A percentile compares a stretch with the other conserved stretches of the same genome.
phyloP scores from a whole-genome alignment of 2,329 filamentous ascomycete species.

The Hymenoscyphus albidus region DNA sequence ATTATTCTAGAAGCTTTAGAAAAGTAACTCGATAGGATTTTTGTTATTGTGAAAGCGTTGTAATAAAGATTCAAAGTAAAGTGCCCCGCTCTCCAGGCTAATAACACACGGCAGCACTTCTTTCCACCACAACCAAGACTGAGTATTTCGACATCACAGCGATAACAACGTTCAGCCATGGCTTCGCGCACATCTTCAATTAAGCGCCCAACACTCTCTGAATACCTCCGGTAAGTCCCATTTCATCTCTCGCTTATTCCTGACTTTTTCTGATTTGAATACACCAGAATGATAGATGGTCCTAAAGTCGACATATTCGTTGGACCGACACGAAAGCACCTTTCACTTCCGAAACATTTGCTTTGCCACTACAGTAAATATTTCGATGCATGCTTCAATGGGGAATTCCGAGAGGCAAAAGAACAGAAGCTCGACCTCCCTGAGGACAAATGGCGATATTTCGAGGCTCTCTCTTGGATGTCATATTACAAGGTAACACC shows the following conservation, averaged over 20 bases:
- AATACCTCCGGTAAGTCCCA: background rate
- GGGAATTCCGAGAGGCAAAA: slow-evolving; percentile 12
- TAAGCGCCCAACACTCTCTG: background rate
- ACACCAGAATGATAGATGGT: background rate
- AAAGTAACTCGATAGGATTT: no score
- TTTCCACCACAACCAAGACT: no score
- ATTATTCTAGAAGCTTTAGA: no score
- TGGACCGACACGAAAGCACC: slow-evolving; percentile 18
- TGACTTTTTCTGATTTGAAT: background rate
- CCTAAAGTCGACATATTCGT: slow-evolving; percentile 15
- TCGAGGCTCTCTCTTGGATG: slow-evolving; percentile 15
- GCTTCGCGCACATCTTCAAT: background rate
- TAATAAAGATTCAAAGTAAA: no score
- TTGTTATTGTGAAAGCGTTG: no score
- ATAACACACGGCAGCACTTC: no score
- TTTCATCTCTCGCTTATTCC: background rate
- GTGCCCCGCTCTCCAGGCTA: no score
- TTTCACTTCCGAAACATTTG: slow-evolving; percentile 16
- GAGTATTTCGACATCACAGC: background rate
- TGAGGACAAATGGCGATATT: slow-evolving; percentile 14
- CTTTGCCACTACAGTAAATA: slow-evolving; percentile 17
- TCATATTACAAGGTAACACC: slow-evolving; percentile 8
- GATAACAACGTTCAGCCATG: background rate
- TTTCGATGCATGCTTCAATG: slow-evolving; percentile 20
- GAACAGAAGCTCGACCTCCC: slow-evolving; percentile 14